These are phyloP conservation scores for Nidula microcarpa DNA, from an alignment of 768 basidiomycete species.

Conservation along the genomic window DNA sequence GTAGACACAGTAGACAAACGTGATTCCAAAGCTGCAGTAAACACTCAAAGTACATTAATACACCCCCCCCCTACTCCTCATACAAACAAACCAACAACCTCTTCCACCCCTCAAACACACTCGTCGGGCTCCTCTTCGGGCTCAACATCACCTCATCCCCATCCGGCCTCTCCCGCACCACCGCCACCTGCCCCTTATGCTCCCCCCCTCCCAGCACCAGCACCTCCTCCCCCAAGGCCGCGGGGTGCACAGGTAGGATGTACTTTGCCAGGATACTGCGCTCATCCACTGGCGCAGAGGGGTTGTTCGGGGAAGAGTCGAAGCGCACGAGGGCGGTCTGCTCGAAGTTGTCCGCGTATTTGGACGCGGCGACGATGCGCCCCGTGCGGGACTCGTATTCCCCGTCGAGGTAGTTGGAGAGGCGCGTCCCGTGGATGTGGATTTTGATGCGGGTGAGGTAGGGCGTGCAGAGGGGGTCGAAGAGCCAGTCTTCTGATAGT, in stretches of 20 bases:
- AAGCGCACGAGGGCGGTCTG: conserved; percentile 31
- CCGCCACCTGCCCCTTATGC: conserved; percentile 38
- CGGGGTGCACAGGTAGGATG: conserved; percentile 23
- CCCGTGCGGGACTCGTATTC: conserved; percentile 27
- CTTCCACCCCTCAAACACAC: conserved; percentile 31
- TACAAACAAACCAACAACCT: conserved; percentile 30
- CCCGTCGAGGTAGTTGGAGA: conserved; percentile 29
- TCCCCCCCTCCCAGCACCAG: conserved; percentile 40
- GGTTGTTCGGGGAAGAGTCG: conserved; percentile 10
- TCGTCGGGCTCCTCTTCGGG: conserved; percentile 25
- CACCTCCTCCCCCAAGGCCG: conserved; percentile 39
- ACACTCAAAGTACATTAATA: no score
- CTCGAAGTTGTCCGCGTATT: conserved; percentile 25
- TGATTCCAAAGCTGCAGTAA: no score
- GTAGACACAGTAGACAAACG: no score
- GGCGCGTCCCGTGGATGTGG: conserved; percentile 29
- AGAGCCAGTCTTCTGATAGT: conserved; percentile 37
- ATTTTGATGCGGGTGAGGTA: conserved; percentile 35
- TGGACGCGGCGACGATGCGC: conserved; percentile 25
- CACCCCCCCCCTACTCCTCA: conserved; percentile 9
- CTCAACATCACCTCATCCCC: conserved; percentile 31
- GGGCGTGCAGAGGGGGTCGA: conserved; percentile 24
- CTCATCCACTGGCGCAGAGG: conserved; percentile 8
- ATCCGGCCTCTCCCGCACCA: conserved; percentile 36
- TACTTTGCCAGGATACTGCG: conserved; percentile 22